Evolutionary conservation across 306 rosid species (phyloP).

Genomic region (Cucumis melo): DNA sequence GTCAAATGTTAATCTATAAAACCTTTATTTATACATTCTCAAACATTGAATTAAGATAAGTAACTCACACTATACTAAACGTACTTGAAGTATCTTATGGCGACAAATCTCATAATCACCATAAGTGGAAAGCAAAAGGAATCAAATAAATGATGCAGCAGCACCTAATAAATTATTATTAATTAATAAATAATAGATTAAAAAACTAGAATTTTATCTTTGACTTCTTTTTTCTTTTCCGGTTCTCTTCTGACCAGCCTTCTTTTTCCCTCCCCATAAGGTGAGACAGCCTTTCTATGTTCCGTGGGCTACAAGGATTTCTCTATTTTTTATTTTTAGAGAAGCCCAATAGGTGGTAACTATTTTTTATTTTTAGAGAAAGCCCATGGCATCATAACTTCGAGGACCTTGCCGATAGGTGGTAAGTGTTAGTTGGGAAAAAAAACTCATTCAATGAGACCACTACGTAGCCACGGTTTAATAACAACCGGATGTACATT

Average conservation of each 20-base stretch:
- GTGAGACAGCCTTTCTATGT: background rate
- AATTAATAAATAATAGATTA: background rate
- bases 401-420: background rate
- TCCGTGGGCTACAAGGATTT: background rate
- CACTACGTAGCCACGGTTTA: background rate
- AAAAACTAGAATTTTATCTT: background rate
- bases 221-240: no score
- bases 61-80: background rate
- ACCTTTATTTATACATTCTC: no score
- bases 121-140: background rate
- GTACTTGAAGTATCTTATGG: background rate
- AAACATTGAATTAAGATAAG: background rate
- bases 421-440: background rate
- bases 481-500: background rate
- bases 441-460: no score
- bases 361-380: background rate
- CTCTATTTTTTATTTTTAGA: background rate
- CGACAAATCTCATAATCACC: background rate
- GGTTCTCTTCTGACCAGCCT: background rate
- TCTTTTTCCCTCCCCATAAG: background rate
- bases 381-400: background rate
- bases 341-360: no score
- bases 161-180: no score
- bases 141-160: background rate
- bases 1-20: no score